phyloP scores from a whole-genome alignment of 2,329 filamentous ascomycete genomes.

The Pseudogymnoascus sp. region DNA sequence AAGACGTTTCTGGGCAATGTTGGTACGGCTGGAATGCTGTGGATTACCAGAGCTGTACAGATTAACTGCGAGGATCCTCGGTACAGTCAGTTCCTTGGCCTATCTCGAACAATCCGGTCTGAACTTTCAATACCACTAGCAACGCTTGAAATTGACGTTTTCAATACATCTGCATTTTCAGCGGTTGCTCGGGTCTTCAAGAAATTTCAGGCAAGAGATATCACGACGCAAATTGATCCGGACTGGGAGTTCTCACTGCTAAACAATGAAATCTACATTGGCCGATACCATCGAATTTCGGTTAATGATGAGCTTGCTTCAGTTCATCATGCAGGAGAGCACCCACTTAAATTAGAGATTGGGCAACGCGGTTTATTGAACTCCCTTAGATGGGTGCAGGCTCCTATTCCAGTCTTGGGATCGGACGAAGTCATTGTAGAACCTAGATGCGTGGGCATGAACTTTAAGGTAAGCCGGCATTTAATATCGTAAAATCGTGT shows the following conservation, averaged over 20 bases:
- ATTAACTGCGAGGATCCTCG: conserved; percentile 21
- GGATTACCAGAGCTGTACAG: conserved; percentile 19
- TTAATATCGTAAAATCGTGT: neutral
- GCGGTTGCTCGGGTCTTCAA: conserved; percentile 12
- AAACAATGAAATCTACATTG: conserved; percentile 21
- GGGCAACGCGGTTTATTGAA: conserved; percentile 16
- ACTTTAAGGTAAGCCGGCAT: conserved; percentile 19
- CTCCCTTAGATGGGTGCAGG: conserved; percentile 17
- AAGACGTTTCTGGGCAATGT: conserved; percentile 12
- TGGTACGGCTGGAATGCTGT: conserved; percentile 14
- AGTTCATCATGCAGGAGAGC: neutral
- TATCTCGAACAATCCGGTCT: conserved; percentile 21
- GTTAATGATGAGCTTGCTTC: conserved; percentile 14
- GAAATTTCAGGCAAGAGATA: conserved; percentile 12
- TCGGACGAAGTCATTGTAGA: conserved; percentile 15
- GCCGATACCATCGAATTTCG: conserved; percentile 20
- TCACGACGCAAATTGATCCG: conserved; percentile 13
- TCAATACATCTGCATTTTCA: conserved; percentile 4
- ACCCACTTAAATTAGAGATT: conserved; percentile 14
- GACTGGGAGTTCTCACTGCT: conserved; percentile 27
- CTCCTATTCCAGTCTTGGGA: neutral
- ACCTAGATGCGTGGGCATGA: conserved; percentile 14
- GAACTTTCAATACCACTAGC: conserved; percentile 19
- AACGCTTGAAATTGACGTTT: conserved; percentile 22
- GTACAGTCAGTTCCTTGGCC: conserved; percentile 17